Percentiles rank a stretch among this genome's conserved stretches.
These are phyloP conservation scores for Apiotrichum mycotoxinovorans DNA, from an alignment of 1,284 basidiomycete genomes.

Conservation along the genomic window DNA sequence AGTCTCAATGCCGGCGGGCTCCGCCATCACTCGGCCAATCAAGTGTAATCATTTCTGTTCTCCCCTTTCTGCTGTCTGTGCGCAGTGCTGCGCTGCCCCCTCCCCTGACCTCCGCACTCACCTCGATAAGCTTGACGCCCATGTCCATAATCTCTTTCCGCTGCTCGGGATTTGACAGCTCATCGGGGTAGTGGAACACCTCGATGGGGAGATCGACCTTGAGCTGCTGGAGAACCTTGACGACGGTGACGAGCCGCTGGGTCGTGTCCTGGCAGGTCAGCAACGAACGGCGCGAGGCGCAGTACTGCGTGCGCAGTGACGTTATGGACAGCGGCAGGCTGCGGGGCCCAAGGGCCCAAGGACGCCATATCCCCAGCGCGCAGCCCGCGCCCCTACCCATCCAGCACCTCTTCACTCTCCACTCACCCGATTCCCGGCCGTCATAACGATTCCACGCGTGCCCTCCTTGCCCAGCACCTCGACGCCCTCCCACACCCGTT, in stretches of 20 bases:
- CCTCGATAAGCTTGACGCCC: constrained; percentile 42
- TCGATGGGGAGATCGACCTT: constrained; percentile 49
- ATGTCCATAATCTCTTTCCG: constrained; percentile 40
- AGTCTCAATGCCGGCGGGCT: too few species aligned
- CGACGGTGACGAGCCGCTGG: constrained; percentile 42
- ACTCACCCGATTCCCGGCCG: constrained; percentile 50
- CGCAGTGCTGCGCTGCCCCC: too few species aligned
- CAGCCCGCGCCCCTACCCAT: too few species aligned
- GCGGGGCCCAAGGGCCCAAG: too few species aligned
- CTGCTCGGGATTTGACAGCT: constrained; percentile 39
- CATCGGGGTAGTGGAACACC: constrained; percentile 52
- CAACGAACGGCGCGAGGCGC: background rate
- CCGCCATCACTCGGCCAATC: too few species aligned
- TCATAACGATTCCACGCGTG: constrained; percentile 49
- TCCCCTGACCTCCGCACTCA: constrained; percentile 7
- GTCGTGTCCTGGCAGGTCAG: constrained; percentile 46
- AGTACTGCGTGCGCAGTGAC: background rate
- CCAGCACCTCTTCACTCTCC: too few species aligned
- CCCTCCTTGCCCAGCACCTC: constrained; percentile 27
- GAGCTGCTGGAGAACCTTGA: constrained; percentile 45
- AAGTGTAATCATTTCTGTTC: too few species aligned
- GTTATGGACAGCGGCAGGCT: background rate
- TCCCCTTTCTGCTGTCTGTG: too few species aligned
- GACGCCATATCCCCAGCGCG: too few species aligned
- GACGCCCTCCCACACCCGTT: constrained; percentile 32